phyloP scores from a whole-genome alignment of 768 basidiomycete genomes.

The Leccinum aurantiacum region DNA sequence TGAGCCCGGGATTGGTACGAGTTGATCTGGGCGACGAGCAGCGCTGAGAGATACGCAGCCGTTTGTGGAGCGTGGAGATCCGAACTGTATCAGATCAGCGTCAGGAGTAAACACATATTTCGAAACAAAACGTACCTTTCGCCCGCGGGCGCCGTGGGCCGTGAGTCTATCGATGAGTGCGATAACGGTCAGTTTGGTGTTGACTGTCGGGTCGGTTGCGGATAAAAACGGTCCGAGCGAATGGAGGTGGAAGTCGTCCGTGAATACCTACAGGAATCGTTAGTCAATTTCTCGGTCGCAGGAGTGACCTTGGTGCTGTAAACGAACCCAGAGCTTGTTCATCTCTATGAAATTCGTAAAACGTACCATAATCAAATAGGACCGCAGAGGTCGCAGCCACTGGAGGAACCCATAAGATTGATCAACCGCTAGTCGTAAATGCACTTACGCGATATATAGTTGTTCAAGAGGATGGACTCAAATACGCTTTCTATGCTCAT shows the following conservation, averaged over 20 bases:
- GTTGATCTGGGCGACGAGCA: too few relatives aligned
- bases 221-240: slow-evolving; percentile 93
- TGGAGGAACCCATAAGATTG: background rate
- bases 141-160: slow-evolving; percentile 85
- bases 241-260: slow-evolving; percentile 94
- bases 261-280: too few relatives aligned
- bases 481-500: background rate
- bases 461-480: background rate
- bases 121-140: too few relatives aligned
- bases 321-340: too few relatives aligned
- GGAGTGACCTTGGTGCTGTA: too few relatives aligned
- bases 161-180: slow-evolving; percentile 95
- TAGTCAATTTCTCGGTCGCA: too few relatives aligned
- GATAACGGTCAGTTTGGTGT: slow-evolving; percentile 98
- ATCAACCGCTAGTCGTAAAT: background rate
- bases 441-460: background rate
- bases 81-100: too few relatives aligned
- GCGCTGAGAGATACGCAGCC: too few relatives aligned
- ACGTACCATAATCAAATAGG: background rate
- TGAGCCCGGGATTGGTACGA: too few relatives aligned
- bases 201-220: slow-evolving; percentile 96
- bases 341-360: too few relatives aligned
- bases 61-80: too few relatives aligned
- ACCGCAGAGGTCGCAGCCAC: background rate
- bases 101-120: too few relatives aligned